Base-by-base conservation (phyloP, 139 green algal genomes). In the Tetradesmus lagerheimii region DNA sequence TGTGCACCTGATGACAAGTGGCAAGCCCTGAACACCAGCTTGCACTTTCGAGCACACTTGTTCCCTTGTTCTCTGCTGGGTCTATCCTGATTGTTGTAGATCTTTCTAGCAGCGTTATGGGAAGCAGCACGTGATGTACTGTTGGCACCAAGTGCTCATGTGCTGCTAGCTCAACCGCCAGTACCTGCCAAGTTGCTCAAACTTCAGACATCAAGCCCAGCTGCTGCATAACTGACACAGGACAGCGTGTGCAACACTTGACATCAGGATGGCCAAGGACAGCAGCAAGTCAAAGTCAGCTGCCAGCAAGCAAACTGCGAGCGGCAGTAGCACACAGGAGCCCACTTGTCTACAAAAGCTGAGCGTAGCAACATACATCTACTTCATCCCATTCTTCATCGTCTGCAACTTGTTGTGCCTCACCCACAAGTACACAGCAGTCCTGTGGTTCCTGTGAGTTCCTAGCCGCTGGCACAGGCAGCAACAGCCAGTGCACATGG, bases 341-440 rank as follows among this genome's bases (percentile, higher is more conserved):
- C 81, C 81, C n/a, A 77, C 47, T 11, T 87, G 45, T 29, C 18
- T 27, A 15, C 87, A 91, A 37, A 75, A 35, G 41, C 6, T 71
- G 29, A 64, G 47, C 50, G 80, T 88, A 14, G 88, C 80, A 9
- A 85, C 80, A 1, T 91, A 91, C 34, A 83, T 91, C 4, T 91
- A 89, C 45, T 91, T 91, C 88, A 91, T 91, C 29, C 88, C 88
- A 20, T 78, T 88, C 34, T 76, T 83, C 27, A 1, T 91, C 3
- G 39, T 31, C 3, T 38, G 82, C 29, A 91, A 91, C n/a, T 14
- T 91, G 20, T 14, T 82, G 20, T 83, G 80, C 78, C 88, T 91
- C 4, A 50, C 31, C 64, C 83, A 83, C 80, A 86, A 66, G 37
- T 91, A 88, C 64, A 91, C 88, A 1, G 66, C 80, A 4, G 4